Conservation (phyloP, 2,329 filamentous ascomycete species). For the Graphium sp. region DNA sequence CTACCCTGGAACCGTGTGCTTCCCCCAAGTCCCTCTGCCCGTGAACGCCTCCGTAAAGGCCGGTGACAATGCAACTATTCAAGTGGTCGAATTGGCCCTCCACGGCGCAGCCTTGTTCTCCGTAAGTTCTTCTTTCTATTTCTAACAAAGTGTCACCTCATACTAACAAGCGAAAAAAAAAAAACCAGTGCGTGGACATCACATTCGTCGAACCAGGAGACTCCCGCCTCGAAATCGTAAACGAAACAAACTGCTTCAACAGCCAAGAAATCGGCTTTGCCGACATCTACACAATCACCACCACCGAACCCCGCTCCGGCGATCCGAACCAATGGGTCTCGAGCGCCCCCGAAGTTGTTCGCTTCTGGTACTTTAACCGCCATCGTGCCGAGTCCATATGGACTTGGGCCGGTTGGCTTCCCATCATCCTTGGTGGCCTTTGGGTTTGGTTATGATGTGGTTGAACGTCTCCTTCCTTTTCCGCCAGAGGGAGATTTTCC, state of each 20-base stretch:
- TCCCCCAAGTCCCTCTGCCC: conserved; percentile 79
- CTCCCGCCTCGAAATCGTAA: conserved; percentile 50
- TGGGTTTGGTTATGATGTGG: too few relatives aligned
- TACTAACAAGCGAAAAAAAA: background rate
- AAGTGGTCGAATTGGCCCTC: conserved; percentile 66
- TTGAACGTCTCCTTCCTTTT: too few relatives aligned
- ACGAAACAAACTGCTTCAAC: conserved; percentile 77
- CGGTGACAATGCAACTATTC: conserved; percentile 84
- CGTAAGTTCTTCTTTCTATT: conserved; percentile 28
- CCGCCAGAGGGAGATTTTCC: too few relatives aligned
- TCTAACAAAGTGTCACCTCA: too few relatives aligned
- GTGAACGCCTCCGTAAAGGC: conserved; percentile 50
- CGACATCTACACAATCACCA: conserved; percentile 54
- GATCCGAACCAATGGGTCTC: conserved; percentile 7
- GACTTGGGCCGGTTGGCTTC: conserved; percentile 1
- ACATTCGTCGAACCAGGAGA: conserved; percentile 72
- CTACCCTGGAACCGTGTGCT: conserved; percentile 78
- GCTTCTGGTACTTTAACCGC: conserved; percentile 2
- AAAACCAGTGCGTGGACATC: conserved; percentile 76
- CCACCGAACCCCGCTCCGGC: conserved; percentile 18
- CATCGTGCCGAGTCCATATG: background rate
- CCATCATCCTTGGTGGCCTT: conserved; percentile 1
- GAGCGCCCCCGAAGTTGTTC: conserved; percentile 1
- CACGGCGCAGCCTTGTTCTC: conserved; percentile 75
- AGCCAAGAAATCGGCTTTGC: conserved; percentile 61